Conservation (phyloP, 495 filamentous ascomycete genomes). For the Hypoxylon crocopeplum region DNA sequence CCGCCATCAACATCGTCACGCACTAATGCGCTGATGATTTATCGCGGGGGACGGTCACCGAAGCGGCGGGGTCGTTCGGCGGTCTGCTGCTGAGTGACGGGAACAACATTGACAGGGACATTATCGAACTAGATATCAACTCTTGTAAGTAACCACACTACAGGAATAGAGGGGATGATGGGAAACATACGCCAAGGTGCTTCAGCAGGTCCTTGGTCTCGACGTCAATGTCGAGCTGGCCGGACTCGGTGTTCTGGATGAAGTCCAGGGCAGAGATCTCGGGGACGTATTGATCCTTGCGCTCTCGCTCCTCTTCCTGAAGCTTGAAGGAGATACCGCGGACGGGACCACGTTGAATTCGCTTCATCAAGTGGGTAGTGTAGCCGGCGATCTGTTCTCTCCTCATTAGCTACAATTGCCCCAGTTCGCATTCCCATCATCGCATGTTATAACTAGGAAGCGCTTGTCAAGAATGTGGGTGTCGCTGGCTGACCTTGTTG, state of each 20-base stretch:
- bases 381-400: constrained; percentile 80
- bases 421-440: neutral
- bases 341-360: constrained; percentile 98
- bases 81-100: constrained; percentile 85
- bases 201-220: constrained; percentile 99
- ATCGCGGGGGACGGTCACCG: constrained; percentile 55
- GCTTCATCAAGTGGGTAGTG: constrained; percentile 96
- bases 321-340: constrained; percentile 99
- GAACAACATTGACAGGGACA: constrained; percentile 92
- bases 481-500: constrained; percentile 78
- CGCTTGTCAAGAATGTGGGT: too few relatives aligned
- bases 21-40: constrained; percentile 35
- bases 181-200: constrained; percentile 87
- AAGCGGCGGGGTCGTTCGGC: constrained; percentile 71
- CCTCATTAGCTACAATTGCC: constrained; percentile 11
- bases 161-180: neutral
- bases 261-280: constrained; percentile 98
- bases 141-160: constrained; percentile 8
- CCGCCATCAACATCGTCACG: constrained; percentile 35
- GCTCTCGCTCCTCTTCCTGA: constrained; percentile 99
- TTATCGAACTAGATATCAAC: constrained; percentile 78
- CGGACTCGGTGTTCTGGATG: constrained; percentile 85
- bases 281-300: constrained; percentile 99
- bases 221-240: constrained; percentile 90
- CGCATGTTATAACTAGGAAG: too few relatives aligned